These are phyloP conservation scores for Ophidiomyces ophidiicola DNA, from an alignment of 2,329 filamentous ascomycete genomes.

Conservation along the genomic window DNA sequence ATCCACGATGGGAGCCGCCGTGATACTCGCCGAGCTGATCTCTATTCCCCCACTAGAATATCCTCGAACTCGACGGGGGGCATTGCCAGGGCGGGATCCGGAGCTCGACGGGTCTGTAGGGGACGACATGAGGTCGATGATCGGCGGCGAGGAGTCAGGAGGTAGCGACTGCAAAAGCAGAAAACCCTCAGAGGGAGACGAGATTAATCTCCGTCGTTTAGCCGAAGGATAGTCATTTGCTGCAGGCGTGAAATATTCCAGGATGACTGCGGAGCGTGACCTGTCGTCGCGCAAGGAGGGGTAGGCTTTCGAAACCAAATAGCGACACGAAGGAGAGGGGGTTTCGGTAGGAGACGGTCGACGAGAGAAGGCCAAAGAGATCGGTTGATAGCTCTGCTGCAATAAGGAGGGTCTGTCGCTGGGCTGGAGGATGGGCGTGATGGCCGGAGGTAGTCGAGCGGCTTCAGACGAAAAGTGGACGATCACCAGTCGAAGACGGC, in stretches of 20 bases:
- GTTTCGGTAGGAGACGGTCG: too few species aligned
- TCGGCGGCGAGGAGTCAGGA: neutral
- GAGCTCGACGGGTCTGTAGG: conserved; percentile 3
- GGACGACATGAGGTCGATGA: conserved; percentile 5
- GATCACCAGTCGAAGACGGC: too few species aligned
- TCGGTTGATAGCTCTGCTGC: too few species aligned
- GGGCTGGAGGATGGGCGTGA: too few species aligned
- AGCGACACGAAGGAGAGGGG: too few species aligned
- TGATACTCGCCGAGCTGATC: neutral
- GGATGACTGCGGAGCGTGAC: neutral
- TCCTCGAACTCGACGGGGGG: neutral
- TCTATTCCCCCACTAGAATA: neutral
- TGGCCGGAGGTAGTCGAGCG: too few species aligned
- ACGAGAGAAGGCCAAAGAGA: too few species aligned
- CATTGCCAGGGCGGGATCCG: neutral
- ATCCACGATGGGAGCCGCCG: conserved; percentile 3
- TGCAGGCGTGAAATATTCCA: conserved; percentile 10
- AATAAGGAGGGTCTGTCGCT: too few species aligned
- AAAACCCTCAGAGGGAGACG: conserved; percentile 18
- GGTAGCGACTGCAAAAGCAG: conserved; percentile 1
- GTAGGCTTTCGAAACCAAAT: too few species aligned
- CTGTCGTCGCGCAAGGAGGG: neutral
- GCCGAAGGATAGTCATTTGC: conserved; percentile 25
- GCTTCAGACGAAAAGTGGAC: too few species aligned
- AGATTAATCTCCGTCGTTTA: conserved; percentile 26